A percentile compares a stretch with the other conserved stretches of the same genome.
Evolutionary conservation across 306 rosid genomes (phyloP).

Genomic region (Acmispon strigosus): DNA sequence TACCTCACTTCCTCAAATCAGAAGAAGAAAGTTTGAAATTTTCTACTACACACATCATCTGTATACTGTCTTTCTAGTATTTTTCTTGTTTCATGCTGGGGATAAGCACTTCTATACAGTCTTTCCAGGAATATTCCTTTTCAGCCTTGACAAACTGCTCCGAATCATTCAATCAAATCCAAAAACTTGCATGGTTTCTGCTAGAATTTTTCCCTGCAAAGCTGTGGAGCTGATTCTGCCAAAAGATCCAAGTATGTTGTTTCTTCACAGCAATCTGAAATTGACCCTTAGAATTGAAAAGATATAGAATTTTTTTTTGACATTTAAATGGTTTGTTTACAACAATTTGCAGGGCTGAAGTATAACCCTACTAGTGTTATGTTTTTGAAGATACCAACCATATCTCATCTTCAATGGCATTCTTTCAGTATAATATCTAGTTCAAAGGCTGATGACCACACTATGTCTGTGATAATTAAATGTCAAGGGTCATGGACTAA

Average conservation of each 20-base stretch:
- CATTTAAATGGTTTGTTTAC: background rate
- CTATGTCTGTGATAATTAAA: constrained; percentile 59
- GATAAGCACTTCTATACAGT: constrained; percentile 78
- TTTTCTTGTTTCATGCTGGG: constrained; percentile 86
- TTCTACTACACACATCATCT: constrained; percentile 90
- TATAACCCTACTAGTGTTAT: constrained; percentile 77
- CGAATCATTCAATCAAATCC: constrained; percentile 74
- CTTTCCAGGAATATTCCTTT: constrained; percentile 80
- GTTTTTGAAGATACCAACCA: constrained; percentile 70
- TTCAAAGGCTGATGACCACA: constrained; percentile 44
- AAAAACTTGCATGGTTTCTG: constrained; percentile 57
- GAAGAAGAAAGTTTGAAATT: constrained; percentile 70
- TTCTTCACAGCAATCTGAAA: constrained; percentile 12
- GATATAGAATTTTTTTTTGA: background rate
- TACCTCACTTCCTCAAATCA: constrained; percentile 82
- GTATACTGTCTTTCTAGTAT: constrained; percentile 62
- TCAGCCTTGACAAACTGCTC: constrained; percentile 70
- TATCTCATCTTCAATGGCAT: constrained; percentile 87
- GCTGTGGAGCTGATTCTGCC: constrained; percentile 70
- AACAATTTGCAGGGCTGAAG: constrained; percentile 51
- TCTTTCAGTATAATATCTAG: constrained; percentile 86
- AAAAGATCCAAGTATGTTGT: constrained; percentile 57
- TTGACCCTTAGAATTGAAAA: background rate
- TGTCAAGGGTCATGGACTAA: constrained; percentile 80
- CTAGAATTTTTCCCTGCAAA: constrained; percentile 56